These are phyloP conservation scores for Aspergillus piperis DNA, from an alignment of 2,329 filamentous ascomycete species.

Conservation along the genomic window DNA sequence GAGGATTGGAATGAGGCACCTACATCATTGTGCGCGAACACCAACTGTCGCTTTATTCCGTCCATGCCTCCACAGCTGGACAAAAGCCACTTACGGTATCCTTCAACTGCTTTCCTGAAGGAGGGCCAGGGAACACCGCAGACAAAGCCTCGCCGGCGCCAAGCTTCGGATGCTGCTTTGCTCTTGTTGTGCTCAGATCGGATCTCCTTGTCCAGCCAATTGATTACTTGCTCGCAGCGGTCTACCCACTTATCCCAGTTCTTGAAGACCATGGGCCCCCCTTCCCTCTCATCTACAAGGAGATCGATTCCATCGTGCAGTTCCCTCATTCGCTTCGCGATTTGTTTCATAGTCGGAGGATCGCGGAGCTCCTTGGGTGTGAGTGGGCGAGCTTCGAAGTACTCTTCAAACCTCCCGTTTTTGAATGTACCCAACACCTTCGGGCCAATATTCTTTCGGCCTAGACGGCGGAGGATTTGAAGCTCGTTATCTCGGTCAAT, in stretches of 20 bases:
- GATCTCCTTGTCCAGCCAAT: constrained; percentile 61
- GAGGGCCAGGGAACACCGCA: constrained; percentile 80
- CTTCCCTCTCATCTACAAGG: constrained; percentile 72
- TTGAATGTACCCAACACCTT: constrained; percentile 86
- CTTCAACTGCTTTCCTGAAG: constrained; percentile 73
- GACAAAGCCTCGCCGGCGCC: constrained; percentile 72
- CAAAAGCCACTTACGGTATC: constrained; percentile 74
- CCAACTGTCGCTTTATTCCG: constrained; percentile 70
- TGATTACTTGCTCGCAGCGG: constrained; percentile 55
- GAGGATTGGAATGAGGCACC: constrained; percentile 36
- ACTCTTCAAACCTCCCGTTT: constrained; percentile 96
- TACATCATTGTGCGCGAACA: constrained; percentile 98
- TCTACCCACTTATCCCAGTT: constrained; percentile 96
- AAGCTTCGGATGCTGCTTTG: constrained; percentile 52
- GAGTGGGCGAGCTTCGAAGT: constrained; percentile 79
- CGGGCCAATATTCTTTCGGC: constrained; percentile 89
- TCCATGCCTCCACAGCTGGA: constrained; percentile 67
- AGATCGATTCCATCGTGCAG: constrained; percentile 92
- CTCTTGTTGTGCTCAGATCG: constrained; percentile 46
- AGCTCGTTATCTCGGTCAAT: constrained; percentile 93
- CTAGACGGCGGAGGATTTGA: constrained; percentile 79
- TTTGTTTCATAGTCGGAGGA: constrained; percentile 82
- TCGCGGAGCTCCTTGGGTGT: constrained; percentile 75
- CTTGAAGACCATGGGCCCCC: constrained; percentile 79
- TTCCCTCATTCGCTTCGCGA: constrained; percentile 96